phyloP scores from a whole-genome alignment of 306 rosid species.

The Medicago lupulina region DNA sequence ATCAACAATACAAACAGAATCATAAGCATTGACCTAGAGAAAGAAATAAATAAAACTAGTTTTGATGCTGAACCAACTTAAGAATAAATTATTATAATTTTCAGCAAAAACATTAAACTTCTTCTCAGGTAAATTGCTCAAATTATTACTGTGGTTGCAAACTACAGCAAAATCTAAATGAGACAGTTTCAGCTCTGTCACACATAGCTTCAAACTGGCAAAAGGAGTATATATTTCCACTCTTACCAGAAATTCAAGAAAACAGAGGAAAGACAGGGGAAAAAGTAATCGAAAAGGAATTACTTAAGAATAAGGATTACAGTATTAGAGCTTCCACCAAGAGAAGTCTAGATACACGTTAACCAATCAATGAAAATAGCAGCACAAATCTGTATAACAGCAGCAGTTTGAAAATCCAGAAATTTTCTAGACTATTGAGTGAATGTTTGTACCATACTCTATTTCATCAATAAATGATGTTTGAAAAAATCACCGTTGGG shows the following conservation, averaged over 20 bases:
- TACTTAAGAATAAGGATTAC: background rate
- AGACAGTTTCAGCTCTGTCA: no score
- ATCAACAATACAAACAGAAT: no score
- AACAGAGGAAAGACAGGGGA: background rate
- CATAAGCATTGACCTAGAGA: no score
- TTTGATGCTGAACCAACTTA: no score
- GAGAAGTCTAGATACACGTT: conserved; percentile 9
- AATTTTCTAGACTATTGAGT: conserved; percentile 5
- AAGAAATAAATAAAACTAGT: no score
- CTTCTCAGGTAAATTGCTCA: no score
- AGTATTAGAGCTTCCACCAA: conserved; percentile 5
- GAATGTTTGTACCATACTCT: background rate
- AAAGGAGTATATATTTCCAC: conserved; percentile 19
- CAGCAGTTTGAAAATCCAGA: conserved; percentile 30
- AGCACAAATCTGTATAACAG: conserved; percentile 18
- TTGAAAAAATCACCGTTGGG: conserved; percentile 1
- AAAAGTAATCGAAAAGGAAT: no score
- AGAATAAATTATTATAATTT: no score
- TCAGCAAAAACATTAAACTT: no score
- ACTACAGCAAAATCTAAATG: no score
- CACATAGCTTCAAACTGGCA: no score
- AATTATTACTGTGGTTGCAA: no score
- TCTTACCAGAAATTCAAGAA: conserved; percentile 3
- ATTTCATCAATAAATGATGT: conserved; percentile 10
- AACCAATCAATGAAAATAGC: conserved; percentile 9